Evolutionary conservation across 108 stramenopile species (phyloP).

Genomic region (Pinguiococcus pyrenoidosus): DNA sequence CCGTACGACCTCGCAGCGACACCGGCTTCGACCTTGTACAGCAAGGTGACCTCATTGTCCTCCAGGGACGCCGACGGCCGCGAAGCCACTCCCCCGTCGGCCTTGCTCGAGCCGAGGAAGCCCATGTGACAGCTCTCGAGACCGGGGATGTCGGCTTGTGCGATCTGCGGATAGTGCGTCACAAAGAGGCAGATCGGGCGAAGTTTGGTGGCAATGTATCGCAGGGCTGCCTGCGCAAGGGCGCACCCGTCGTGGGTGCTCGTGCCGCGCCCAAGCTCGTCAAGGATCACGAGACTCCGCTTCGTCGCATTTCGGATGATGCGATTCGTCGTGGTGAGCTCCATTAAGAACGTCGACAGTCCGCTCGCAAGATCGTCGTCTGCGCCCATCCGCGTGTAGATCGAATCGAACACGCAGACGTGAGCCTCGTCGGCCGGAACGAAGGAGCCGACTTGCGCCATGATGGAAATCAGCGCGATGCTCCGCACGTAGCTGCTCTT

Average conservation of each 20-base stretch:
- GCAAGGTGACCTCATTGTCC: slow-evolving; percentile 9
- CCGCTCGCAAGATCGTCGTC: slow-evolving; percentile 24
- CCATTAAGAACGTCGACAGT: slow-evolving; percentile 24
- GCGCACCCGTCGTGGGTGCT: slow-evolving; percentile 24
- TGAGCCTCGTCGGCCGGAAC: slow-evolving; percentile 6
- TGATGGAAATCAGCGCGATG: slow-evolving; percentile 15
- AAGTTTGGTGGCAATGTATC: slow-evolving; percentile 8
- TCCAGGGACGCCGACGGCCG: neutral
- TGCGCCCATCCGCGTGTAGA: slow-evolving; percentile 28
- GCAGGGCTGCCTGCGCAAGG: slow-evolving; percentile 19
- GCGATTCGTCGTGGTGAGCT: neutral
- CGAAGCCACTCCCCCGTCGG: neutral
- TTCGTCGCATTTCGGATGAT: neutral
- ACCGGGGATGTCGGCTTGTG: neutral
- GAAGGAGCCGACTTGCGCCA: slow-evolving; percentile 14
- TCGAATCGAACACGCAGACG: slow-evolving; percentile 13
- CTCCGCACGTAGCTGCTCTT: slow-evolving; percentile 24
- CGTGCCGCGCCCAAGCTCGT: slow-evolving; percentile 28
- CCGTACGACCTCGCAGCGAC: neutral
- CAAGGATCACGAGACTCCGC: slow-evolving; percentile 12
- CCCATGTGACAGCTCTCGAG: slow-evolving; percentile 21
- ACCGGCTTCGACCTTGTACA: slow-evolving; percentile 9
- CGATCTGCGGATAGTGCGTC: slow-evolving; percentile 27
- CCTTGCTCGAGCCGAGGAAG: slow-evolving; percentile 4
- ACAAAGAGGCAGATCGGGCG: slow-evolving; percentile 20